Base-by-base conservation (phyloP, 495 filamentous ascomycete genomes). In the Penicillium manginii region DNA sequence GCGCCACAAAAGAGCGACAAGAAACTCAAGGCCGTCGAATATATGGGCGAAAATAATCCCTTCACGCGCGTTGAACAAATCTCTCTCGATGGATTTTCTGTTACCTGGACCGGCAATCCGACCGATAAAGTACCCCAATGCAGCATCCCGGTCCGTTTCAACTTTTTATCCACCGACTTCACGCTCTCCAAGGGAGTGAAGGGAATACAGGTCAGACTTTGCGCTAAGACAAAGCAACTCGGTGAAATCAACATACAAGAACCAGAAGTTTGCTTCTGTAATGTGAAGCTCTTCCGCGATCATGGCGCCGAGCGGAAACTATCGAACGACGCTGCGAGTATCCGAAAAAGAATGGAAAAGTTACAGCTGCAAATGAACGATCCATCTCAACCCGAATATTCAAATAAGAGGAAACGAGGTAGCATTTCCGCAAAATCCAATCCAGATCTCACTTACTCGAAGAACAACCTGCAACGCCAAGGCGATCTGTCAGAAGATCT, bases 111-210 rank as follows among this genome's bases (percentile, higher is more conserved):
- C 1, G 87, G 89, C 0, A 83, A 85, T 22, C 65, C 84, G 21
- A 83, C 82, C 50, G 73, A 72, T 5, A 83, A 82, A 0, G 61
- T 76, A 1, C 76, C 87, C 9, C 89, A 96, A 54, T 94, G 91
- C 73, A 87, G 82, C 22, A 84, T 98, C 33, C 86, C 91, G 12
- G 90, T 98, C 17, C 90, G 92, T 40, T 98, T 97, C 82, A 98
- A 98, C 73, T 98, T 98, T 66, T 82, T 98, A 0, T 98, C 94
- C 0, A 98, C 94, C 11, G 94, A 98, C 66, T 98, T 98, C 69
- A 98, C 93, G 67, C 93, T 96, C 64, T 97, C 94, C 7, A 98
- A 98, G 63, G 94, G 94, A 29, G 93, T 98, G 22, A 97, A 97
- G 70, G 94, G 94, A 21, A 96, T 96, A 50, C 91, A 93, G 0